Base-by-base conservation (phyloP, 129 eudicot genomes). In the Escallonia rubra region DNA sequence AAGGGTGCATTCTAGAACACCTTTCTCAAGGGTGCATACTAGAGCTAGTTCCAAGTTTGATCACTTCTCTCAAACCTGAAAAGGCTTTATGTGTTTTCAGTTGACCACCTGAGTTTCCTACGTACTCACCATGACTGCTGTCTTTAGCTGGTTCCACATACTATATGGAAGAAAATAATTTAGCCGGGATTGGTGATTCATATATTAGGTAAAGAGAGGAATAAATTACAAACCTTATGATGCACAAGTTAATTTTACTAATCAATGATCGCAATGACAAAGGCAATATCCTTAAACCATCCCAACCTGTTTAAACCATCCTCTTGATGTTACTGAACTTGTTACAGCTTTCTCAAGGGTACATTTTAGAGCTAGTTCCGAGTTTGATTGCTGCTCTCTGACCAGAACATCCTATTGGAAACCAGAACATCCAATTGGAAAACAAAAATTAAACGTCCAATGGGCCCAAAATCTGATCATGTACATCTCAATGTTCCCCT, bases 371-470 rank as follows among this genome's bases (percentile, higher is more conserved):
- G 43, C 23, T n/a, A 46, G 11, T 38, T 12, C 60, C 57, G 39
- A 8, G 4, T 4, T 72, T 54, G 12, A 70, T 43, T 63, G 23
- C 44, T 3, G 59, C 3, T 0, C 46, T 56, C 70, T 73, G 2
- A 5, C 57, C 8, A 38, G 41, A 39, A 85, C 74, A 63, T 81
- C 76, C 90, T 85, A 67, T 8, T 73, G n/a, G 64, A 44, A 62
- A 63, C 16, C 10, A n/a, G n/a, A n/a, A n/a, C n/a, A n/a, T n/a
- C n/a, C 11, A 60, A 1, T 39, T 39, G n/a, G n/a, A n/a, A n/a
- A n/a, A n/a, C n/a, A n/a, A n/a, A n/a, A n/a, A n/a, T n/a, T n/a
- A n/a, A n/a, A n/a, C n/a, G n/a, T n/a, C n/a, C n/a, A n/a, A n/a
- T n/a, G n/a, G n/a, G n/a, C n/a, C n/a, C n/a, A n/a, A n/a, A n/a